Percentiles rank a stretch among this genome's conserved stretches.
Conservation (phyloP, 768 basidiomycete genomes). For the Boletus rubropictus region DNA sequence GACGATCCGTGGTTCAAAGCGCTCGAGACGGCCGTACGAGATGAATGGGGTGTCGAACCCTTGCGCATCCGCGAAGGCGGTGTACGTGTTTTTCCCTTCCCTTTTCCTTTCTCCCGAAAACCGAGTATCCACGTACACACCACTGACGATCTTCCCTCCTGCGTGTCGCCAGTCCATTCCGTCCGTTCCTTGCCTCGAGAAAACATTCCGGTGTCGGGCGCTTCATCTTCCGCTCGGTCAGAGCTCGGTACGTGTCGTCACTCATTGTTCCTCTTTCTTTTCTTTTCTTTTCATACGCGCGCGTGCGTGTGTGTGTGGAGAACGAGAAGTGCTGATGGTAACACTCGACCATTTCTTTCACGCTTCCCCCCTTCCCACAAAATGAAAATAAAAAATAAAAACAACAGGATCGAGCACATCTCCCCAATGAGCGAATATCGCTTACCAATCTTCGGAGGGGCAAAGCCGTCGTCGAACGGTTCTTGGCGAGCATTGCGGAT, state of each 20-base stretch:
- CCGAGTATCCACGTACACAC: background rate
- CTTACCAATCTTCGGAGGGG: slow-evolving; percentile 75
- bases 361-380: background rate
- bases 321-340: background rate
- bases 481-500: slow-evolving; percentile 52
- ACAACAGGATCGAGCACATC: slow-evolving; percentile 75
- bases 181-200: slow-evolving; percentile 89
- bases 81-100: slow-evolving; percentile 38
- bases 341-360: slow-evolving; percentile 22
- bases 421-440: slow-evolving; percentile 90
- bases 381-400: background rate
- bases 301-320: background rate
- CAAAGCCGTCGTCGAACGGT: slow-evolving; percentile 71
- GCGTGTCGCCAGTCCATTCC: slow-evolving; percentile 68
- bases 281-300: background rate
- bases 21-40: slow-evolving; percentile 72
- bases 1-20: slow-evolving; percentile 83
- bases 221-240: slow-evolving; percentile 95
- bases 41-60: slow-evolving; percentile 85
- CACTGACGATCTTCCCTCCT: background rate
- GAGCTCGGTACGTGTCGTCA: slow-evolving; percentile 58
- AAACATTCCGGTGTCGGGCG: slow-evolving; percentile 81
- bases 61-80: slow-evolving; percentile 91
- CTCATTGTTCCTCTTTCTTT: too few species aligned
- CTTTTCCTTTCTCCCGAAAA: background rate